phyloP scores from a whole-genome alignment of 495 filamentous ascomycete species.

The Massariosphaeria phaeospora region DNA sequence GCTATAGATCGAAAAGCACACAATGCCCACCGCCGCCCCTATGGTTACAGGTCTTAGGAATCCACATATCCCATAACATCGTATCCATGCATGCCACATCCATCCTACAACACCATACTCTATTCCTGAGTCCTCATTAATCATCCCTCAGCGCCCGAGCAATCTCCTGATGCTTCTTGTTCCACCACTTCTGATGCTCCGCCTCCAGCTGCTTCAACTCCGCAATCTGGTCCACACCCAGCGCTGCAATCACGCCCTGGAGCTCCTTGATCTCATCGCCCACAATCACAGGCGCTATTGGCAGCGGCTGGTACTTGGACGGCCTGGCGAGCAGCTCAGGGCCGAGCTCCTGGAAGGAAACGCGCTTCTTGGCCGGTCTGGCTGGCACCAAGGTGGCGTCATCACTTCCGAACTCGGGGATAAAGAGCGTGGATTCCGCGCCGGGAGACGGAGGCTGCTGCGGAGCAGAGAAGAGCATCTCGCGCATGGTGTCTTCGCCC shows the following conservation, averaged over 20 bases:
- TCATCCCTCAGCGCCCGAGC: background rate
- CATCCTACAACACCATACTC: background rate
- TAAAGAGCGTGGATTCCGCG: background rate
- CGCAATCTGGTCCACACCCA: slow-evolving; percentile 10
- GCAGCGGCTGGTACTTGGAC: background rate
- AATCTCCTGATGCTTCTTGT: slow-evolving; percentile 16
- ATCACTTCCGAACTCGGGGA: too few relatives aligned
- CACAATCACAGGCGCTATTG: slow-evolving; percentile 4
- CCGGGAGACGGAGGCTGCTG: background rate
- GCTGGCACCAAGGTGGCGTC: background rate
- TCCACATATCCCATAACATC: too few relatives aligned
- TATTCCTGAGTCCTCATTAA: too few relatives aligned
- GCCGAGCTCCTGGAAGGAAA: slow-evolving; percentile 11
- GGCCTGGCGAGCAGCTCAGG: slow-evolving; percentile 1
- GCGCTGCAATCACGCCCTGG: slow-evolving; percentile 2
- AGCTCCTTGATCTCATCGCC: slow-evolving; percentile 3
- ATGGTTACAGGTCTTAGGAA: too few relatives aligned
- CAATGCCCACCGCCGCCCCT: too few relatives aligned
- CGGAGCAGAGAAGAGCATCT: background rate
- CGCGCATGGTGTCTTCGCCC: slow-evolving; percentile 34
- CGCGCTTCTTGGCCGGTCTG: slow-evolving; percentile 14
- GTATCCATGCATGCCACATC: too few relatives aligned
- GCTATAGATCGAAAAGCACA: too few relatives aligned
- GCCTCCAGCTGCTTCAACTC: slow-evolving; percentile 14
- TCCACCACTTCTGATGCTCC: slow-evolving; percentile 7